These are phyloP conservation scores for Saccharomycopsis lassenensis DNA, from an alignment of 805 yeast genomes.

Conservation along the genomic window DNA sequence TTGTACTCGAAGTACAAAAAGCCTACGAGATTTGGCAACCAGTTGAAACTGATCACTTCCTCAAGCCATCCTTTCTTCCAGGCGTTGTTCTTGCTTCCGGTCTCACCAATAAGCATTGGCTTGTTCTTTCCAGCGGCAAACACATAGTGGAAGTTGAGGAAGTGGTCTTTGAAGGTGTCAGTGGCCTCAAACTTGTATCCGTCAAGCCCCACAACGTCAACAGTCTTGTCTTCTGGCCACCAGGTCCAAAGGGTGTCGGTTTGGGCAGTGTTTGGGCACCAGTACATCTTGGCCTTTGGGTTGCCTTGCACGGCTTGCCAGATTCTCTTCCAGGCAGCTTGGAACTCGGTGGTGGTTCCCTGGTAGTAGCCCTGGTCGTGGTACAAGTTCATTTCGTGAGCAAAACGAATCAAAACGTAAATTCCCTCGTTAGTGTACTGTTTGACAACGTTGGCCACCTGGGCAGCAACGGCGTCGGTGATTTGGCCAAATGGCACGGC, in stretches of 20 bases:
- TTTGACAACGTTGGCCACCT: conserved; percentile 4
- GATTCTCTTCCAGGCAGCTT: conserved; percentile 5
- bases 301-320: conserved; percentile 6
- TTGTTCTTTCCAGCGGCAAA: conserved; percentile 3
- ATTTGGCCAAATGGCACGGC: conserved; percentile 1
- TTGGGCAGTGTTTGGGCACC: conserved; percentile 4
- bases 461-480: not conserved
- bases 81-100: conserved; percentile 4
- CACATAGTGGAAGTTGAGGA: not conserved
- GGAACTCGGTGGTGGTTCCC: conserved; percentile 2
- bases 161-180: conserved; percentile 5
- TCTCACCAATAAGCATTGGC: conserved; percentile 8
- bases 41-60: too few relatives aligned
- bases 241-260: conserved; percentile 2
- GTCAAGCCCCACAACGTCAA: conserved; percentile 10
- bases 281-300: conserved; percentile 6
- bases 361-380: not conserved
- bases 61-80: conserved; percentile 2
- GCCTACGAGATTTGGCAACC: conserved; percentile 3
- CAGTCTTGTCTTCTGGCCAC: conserved; percentile 11
- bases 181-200: conserved; percentile 2
- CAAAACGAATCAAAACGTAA: conserved; percentile 6
- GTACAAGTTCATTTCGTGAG: conserved; percentile 10
- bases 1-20: conserved; percentile 12
- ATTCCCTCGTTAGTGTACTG: conserved; percentile 9